Evolutionary conservation across 2,329 filamentous ascomycete genomes (phyloP).

Genomic region (Penicillium sp.): DNA sequence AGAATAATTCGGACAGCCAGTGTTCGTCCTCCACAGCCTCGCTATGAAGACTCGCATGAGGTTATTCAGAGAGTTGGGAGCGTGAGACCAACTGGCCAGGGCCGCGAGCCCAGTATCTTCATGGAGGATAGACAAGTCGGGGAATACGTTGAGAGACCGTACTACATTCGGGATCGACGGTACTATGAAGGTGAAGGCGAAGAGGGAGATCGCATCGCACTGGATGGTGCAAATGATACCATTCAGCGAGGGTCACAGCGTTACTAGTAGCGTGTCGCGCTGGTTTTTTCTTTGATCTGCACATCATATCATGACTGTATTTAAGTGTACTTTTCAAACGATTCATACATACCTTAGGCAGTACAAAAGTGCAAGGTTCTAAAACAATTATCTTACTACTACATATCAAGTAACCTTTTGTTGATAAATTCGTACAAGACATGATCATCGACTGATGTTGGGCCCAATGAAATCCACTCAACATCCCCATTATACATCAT

Average conservation of each 20-base stretch:
- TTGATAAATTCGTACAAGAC: background rate
- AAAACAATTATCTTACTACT: background rate
- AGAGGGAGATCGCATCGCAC: slow-evolving; percentile 31
- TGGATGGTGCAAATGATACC: slow-evolving; percentile 31
- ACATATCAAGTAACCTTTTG: background rate
- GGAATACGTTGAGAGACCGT: slow-evolving; percentile 49
- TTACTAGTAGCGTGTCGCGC: slow-evolving; percentile 20
- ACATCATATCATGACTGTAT: slow-evolving; percentile 5
- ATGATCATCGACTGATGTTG: background rate
- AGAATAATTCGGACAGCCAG: slow-evolving; percentile 58
- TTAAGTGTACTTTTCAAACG: background rate
- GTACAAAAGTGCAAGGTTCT: background rate
- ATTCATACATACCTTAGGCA: background rate
- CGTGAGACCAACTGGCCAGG: slow-evolving; percentile 39
- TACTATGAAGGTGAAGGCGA: slow-evolving; percentile 39
- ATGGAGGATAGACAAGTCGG: slow-evolving; percentile 43
- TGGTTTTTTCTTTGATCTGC: background rate
- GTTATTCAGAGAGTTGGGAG: slow-evolving; percentile 43
- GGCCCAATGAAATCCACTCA: background rate
- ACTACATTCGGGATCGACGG: slow-evolving; percentile 41
- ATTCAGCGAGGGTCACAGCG: slow-evolving; percentile 35
- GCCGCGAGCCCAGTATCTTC: slow-evolving; percentile 44
- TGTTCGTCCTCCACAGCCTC: slow-evolving; percentile 52
- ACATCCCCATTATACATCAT: background rate
- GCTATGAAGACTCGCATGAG: slow-evolving; percentile 45